Percentiles rank a stretch among this genome's conserved stretches.
These are phyloP conservation scores for Aureoboletus auriporus DNA, from an alignment of 768 basidiomycete species.

Conservation along the genomic window DNA sequence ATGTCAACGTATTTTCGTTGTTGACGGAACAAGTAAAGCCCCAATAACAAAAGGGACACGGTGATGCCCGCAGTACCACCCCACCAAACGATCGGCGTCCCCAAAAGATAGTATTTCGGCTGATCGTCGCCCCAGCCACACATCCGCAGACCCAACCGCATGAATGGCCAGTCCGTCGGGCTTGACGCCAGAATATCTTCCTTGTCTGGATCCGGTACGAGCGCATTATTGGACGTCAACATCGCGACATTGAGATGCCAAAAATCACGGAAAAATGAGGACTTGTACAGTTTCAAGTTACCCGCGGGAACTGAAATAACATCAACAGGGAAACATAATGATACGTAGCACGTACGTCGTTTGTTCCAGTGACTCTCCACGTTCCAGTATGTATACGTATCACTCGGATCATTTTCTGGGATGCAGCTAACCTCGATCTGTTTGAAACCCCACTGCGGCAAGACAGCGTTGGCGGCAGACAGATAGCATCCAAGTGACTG, in stretches of 20 bases:
- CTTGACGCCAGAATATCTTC: conserved; percentile 94
- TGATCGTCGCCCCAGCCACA: conserved; percentile 91
- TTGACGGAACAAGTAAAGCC: conserved; percentile 70
- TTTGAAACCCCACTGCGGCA: conserved; percentile 99
- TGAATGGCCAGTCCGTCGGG: conserved; percentile 91
- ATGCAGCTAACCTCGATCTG: conserved; percentile 95
- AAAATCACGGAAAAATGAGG: conserved; percentile 94
- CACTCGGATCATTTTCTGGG: conserved; percentile 76
- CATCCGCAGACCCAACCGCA: conserved; percentile 90
- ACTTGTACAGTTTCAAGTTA: conserved; percentile 77
- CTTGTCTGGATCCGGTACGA: conserved; percentile 96
- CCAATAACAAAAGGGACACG: conserved; percentile 47
- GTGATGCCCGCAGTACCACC: conserved; percentile 65
- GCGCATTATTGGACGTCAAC: conserved; percentile 99
- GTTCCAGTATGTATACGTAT: conserved; percentile 94
- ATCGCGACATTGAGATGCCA: conserved; percentile 99
- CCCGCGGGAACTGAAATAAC: conserved; percentile 68
- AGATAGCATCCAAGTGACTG: conserved; percentile 79
- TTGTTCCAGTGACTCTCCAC: conserved; percentile 98
- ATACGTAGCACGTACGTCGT: conserved; percentile 56
- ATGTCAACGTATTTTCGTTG: conserved; percentile 92
- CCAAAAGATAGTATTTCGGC: conserved; percentile 90
- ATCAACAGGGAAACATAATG: neutral
- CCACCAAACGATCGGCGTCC: conserved; percentile 95
- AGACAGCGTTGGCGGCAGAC: conserved; percentile 77